Percentiles rank a stretch among this genome's conserved stretches.
Conservation (phyloP, 148 eudicot species). For the Chenopodium formosanum region DNA sequence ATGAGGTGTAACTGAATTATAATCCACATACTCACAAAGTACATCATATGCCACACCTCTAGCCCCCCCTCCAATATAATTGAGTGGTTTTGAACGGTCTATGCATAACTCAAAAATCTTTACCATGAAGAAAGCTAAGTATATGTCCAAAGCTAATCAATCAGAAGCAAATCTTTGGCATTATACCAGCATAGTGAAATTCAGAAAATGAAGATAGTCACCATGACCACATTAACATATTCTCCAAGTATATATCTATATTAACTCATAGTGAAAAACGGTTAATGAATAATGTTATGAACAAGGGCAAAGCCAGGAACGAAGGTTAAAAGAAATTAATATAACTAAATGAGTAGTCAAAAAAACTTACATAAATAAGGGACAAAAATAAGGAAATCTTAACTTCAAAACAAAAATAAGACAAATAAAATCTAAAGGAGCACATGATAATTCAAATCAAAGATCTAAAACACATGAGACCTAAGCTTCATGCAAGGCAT, state of each 20-base stretch:
- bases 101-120: background rate
- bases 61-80: too few relatives aligned
- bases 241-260: background rate
- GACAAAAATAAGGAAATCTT: too few relatives aligned
- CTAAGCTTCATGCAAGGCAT: background rate
- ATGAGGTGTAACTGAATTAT: too few relatives aligned
- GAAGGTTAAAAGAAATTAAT: background rate
- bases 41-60: too few relatives aligned
- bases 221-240: background rate
- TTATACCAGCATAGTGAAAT: background rate
- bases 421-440: background rate
- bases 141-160: slow-evolving; percentile 6
- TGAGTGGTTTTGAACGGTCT: background rate
- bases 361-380: too few relatives aligned
- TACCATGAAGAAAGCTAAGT: background rate
- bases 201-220: background rate
- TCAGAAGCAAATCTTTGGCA: background rate
- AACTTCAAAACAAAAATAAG: too few relatives aligned
- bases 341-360: background rate
- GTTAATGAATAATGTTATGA: background rate
- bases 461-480: background rate
- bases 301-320: background rate
- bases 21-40: too few relatives aligned
- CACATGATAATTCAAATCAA: background rate
- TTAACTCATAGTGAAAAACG: background rate